phyloP scores from a whole-genome alignment of 2,329 filamentous ascomycete genomes.

The Pyrenochaeta sp. region DNA sequence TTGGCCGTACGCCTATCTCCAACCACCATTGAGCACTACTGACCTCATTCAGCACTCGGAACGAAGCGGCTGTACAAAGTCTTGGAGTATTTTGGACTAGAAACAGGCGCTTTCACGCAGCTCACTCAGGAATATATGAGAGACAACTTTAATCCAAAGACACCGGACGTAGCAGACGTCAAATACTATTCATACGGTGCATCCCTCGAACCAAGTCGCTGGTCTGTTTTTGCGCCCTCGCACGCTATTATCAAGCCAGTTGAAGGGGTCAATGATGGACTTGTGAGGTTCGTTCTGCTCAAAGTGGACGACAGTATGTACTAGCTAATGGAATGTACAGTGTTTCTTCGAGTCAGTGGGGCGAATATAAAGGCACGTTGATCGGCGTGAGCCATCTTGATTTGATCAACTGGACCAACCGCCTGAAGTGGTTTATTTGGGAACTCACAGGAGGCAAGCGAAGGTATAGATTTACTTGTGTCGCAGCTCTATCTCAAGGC shows the following conservation, averaged over 20 bases:
- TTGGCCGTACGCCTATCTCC: constrained; percentile 58
- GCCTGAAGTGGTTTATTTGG: constrained; percentile 65
- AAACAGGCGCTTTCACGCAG: constrained; percentile 68
- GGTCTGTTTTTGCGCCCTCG: constrained; percentile 64
- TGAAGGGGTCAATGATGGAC: constrained; percentile 68
- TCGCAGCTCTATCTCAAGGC: background rate
- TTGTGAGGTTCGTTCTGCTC: constrained; percentile 63
- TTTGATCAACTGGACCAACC: constrained; percentile 72
- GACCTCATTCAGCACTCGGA: constrained; percentile 46
- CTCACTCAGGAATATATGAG: constrained; percentile 66
- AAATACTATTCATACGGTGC: constrained; percentile 71
- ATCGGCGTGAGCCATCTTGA: constrained; percentile 70
- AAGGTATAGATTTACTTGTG: constrained; percentile 48
- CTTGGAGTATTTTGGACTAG: constrained; percentile 62
- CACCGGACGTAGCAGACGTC: constrained; percentile 62
- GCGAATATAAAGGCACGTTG: constrained; percentile 68
- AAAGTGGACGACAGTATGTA: too few relatives aligned
- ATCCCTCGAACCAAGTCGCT: constrained; percentile 61
- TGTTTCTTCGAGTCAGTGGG: constrained; percentile 67
- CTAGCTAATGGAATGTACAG: constrained; percentile 35
- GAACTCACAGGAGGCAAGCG: constrained; percentile 63
- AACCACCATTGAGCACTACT: constrained; percentile 13
- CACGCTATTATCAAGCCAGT: constrained; percentile 61
- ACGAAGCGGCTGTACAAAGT: constrained; percentile 64
- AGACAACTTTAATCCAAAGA: constrained; percentile 65